phyloP scores from a whole-genome alignment of 192 early-diverging fungal species.

The Piromyces sp. region DNA sequence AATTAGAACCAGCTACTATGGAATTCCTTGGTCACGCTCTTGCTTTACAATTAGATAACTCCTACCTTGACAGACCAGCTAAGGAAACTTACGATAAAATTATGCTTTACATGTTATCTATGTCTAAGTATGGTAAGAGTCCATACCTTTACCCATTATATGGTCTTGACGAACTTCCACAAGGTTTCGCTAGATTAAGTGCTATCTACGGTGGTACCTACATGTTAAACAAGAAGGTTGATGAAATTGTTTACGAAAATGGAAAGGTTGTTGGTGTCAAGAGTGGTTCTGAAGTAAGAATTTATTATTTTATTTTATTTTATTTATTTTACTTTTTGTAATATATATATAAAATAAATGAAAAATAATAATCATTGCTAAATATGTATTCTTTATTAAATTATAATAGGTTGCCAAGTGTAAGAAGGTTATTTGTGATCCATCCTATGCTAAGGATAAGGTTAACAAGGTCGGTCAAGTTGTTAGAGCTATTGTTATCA shows the following conservation, averaged over 20 bases:
- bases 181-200: conserved; percentile 91
- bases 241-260: conserved; percentile 70
- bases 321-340: no score
- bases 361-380: no score
- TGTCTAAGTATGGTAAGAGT: conserved; percentile 84
- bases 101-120: conserved; percentile 79
- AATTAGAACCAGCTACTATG: conserved; percentile 79
- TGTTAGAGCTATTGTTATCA: conserved; percentile 89
- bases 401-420: conserved; percentile 34
- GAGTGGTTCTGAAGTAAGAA: conserved; percentile 60
- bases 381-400: no score
- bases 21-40: conserved; percentile 97
- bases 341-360: no score
- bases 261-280: conserved; percentile 80
- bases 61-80: conserved; percentile 44
- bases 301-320: no score
- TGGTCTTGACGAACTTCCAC: conserved; percentile 93
- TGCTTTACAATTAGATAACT: conserved; percentile 86
- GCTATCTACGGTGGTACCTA: conserved; percentile 99
- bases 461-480: conserved; percentile 72
- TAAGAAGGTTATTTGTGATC: conserved; percentile 86
- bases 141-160: conserved; percentile 98
- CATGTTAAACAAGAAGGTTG: conserved; percentile 86
- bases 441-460: conserved; percentile 72
- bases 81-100: conserved; percentile 78